phyloP scores from a whole-genome alignment of 1,139 yeast species.

The Debaryomycetaceae sp. region DNA sequence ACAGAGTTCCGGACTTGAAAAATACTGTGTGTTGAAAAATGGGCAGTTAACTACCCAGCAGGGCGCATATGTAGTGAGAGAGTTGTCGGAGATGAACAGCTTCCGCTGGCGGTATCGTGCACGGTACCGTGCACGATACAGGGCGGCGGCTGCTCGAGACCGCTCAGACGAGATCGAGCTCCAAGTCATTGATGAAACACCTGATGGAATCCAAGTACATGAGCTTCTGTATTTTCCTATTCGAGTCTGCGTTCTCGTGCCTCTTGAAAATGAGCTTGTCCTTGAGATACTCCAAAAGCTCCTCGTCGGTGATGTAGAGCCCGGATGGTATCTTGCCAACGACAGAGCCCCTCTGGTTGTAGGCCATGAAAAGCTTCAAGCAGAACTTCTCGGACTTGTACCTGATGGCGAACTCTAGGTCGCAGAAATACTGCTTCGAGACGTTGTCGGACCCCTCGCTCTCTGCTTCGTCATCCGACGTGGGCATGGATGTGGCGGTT shows the following conservation, averaged over 20 bases:
- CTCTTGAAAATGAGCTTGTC: conserved; percentile 3
- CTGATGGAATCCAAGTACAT: conserved; percentile 1
- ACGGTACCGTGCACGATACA: too few relatives aligned
- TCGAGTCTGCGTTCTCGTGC: neutral
- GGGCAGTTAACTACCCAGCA: too few relatives aligned
- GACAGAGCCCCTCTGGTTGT: neutral
- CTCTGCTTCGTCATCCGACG: neutral
- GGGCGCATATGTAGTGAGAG: too few relatives aligned
- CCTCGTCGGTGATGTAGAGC: conserved; percentile 2
- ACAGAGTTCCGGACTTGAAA: too few relatives aligned
- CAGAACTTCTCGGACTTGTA: conserved; percentile 2
- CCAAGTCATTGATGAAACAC: conserved; percentile 8
- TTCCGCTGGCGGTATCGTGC: too few relatives aligned
- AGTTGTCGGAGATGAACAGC: too few relatives aligned
- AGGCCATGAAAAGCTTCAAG: conserved; percentile 2
- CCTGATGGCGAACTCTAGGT: conserved; percentile 3
- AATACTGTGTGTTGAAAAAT: too few relatives aligned
- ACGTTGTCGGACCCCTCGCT: neutral
- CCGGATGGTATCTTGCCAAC: neutral
- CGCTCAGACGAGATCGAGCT: conserved; percentile 5
- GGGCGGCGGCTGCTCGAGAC: too few relatives aligned
- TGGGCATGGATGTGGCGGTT: neutral
- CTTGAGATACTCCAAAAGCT: conserved; percentile 5
- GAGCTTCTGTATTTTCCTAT: neutral
- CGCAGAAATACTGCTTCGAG: conserved; percentile 2